Percentiles rank a stretch among this genome's conserved stretches.
Conservation (phyloP, 2,329 filamentous ascomycete species). For the Chalara sp. region DNA sequence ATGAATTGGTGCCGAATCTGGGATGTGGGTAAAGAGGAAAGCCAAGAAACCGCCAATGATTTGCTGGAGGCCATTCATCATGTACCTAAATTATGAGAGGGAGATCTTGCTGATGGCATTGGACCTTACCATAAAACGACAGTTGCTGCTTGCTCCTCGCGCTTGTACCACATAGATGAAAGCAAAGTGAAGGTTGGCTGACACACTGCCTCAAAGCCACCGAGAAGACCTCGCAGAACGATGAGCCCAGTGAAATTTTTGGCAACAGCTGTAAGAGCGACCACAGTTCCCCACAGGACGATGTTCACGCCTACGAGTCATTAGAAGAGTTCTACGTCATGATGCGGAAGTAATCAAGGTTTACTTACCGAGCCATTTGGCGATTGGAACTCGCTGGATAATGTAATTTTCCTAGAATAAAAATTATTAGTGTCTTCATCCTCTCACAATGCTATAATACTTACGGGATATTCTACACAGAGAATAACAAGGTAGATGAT, state of each 20-base stretch:
- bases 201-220: constrained; percentile 36
- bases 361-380: constrained; percentile 25
- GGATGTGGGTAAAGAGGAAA: constrained; percentile 43
- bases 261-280: constrained; percentile 55
- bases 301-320: constrained; percentile 8
- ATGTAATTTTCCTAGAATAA: constrained; percentile 20
- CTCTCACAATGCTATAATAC: too few species aligned
- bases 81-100: constrained; percentile 38
- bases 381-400: constrained; percentile 30
- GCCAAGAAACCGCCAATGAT: constrained; percentile 57
- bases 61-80: constrained; percentile 70
- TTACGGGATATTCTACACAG: constrained; percentile 31
- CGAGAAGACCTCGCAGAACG: constrained; percentile 59
- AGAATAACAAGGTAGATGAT: constrained; percentile 19
- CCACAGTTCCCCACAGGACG: constrained; percentile 46
- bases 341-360: too few species aligned
- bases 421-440: too few species aligned
- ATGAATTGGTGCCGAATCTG: constrained; percentile 40
- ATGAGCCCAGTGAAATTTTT: constrained; percentile 53
- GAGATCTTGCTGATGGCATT: not conserved
- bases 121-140: constrained; percentile 39
- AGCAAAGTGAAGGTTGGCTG: not conserved
- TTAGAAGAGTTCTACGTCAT: too few species aligned
- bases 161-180: constrained; percentile 51
- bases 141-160: constrained; percentile 57